Conservation (phyloP, 2,329 filamentous ascomycete species). For the Colletotrichum sp. region DNA sequence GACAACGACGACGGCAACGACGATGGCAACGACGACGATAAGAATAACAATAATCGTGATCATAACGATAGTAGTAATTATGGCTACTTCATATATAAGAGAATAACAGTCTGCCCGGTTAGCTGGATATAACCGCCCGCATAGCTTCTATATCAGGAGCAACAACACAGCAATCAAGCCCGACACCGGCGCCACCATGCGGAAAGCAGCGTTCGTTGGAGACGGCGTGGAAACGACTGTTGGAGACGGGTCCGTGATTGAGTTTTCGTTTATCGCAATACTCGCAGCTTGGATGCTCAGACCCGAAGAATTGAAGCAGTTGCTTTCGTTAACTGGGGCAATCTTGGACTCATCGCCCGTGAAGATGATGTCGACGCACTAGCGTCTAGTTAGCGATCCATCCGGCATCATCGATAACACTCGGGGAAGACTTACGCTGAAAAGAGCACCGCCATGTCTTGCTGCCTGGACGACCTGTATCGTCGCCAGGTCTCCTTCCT, state of each 20-base stretch:
- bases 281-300: constrained; percentile 35
- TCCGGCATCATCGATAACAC: background rate
- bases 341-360: constrained; percentile 59
- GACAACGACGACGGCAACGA: no score
- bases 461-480: constrained; percentile 74
- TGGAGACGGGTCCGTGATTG: background rate
- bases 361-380: constrained; percentile 79
- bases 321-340: constrained; percentile 60
- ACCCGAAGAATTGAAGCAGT: constrained; percentile 70
- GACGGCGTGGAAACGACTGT: background rate
- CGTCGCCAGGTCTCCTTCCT: constrained; percentile 71
- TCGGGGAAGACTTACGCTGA: constrained; percentile 55
- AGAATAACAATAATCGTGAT: accelerated
- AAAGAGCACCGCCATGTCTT: constrained; percentile 71
- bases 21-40: no score
- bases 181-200: background rate
- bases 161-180: background rate
- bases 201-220: background rate
- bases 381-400: accelerated
- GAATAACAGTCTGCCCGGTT: background rate
- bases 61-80: no score
- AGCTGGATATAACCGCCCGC: no score
- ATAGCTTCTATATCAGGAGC: accelerated
- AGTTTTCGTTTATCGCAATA: background rate
- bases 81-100: background rate